phyloP scores from a whole-genome alignment of 768 basidiomycete genomes.

The Gloeostereum incarnatum region DNA sequence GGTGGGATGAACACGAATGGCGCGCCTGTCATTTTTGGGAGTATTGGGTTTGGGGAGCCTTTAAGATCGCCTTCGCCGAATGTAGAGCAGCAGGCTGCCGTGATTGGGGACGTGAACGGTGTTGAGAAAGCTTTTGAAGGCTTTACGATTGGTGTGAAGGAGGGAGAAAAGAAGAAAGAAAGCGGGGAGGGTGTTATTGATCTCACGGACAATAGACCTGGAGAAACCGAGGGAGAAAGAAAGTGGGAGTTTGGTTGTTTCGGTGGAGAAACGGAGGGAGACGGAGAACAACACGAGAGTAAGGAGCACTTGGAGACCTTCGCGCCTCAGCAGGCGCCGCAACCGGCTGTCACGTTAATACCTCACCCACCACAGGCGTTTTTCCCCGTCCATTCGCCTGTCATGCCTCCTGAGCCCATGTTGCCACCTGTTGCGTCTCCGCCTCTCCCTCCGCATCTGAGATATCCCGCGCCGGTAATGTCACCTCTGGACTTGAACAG shows the following conservation, averaged over 20 bases:
- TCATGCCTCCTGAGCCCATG: constrained; percentile 3
- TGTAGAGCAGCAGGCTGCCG: constrained; percentile 2
- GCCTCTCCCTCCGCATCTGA: too few relatives aligned
- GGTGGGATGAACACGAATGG: constrained; percentile 9
- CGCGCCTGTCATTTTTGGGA: constrained; percentile 41
- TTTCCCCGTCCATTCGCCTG: constrained; percentile 1
- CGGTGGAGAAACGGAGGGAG: constrained; percentile 3
- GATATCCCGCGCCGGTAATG: too few relatives aligned
- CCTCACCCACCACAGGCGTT: constrained; percentile 3
- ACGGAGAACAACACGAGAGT: background rate
- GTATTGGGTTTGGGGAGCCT: constrained; percentile 21
- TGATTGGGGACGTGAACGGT: constrained; percentile 8
- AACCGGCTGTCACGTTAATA: too few relatives aligned
- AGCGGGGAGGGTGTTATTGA: background rate
- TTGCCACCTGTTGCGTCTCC: background rate
- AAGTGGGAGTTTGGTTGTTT: constrained; percentile 51
- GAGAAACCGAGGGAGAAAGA: constrained; percentile 10
- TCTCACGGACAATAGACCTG: constrained; percentile 4
- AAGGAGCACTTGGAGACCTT: background rate
- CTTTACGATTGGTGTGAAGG: constrained; percentile 13
- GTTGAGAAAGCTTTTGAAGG: constrained; percentile 18
- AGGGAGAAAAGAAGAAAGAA: background rate
- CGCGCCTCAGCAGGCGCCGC: constrained; percentile 4
- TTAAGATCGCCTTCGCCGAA: constrained; percentile 4
- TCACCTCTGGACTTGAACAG: too few relatives aligned